These are phyloP conservation scores for Penicillium digitatum DNA, from an alignment of 2,329 filamentous ascomycete genomes.

Conservation along the genomic window DNA sequence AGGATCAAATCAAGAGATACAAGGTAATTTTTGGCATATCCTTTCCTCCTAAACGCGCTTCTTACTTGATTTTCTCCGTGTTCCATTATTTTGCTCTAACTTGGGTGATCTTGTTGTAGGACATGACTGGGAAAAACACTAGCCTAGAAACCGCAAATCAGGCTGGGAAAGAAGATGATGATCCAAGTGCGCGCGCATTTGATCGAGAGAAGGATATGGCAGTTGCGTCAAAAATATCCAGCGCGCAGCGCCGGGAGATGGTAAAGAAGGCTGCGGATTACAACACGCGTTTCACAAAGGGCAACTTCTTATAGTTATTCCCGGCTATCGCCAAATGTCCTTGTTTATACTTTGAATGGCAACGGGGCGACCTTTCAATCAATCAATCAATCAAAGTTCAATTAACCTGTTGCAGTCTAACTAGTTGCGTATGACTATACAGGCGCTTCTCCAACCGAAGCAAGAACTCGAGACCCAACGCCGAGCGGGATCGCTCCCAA, in stretches of 20 bases:
- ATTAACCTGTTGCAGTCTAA: no score
- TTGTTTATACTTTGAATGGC: no score
- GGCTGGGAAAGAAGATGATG: slow-evolving; percentile 70
- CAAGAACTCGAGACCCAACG: no score
- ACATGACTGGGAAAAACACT: slow-evolving; percentile 51
- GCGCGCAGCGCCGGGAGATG: slow-evolving; percentile 72
- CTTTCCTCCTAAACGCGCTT: no score
- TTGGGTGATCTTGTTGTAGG: slow-evolving; percentile 6
- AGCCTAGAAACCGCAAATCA: slow-evolving; percentile 44
- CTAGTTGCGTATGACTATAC: no score
- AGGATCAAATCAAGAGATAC: slow-evolving; percentile 53
- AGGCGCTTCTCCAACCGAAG: no score
- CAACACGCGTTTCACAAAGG: slow-evolving; percentile 73
- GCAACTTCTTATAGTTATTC: slow-evolving; percentile 50
- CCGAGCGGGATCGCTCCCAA: no score
- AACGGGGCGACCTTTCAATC: no score
- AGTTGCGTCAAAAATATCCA: slow-evolving; percentile 65
- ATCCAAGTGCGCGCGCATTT: slow-evolving; percentile 84
- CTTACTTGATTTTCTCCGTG: not conserved
- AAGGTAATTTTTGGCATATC: slow-evolving; percentile 43
- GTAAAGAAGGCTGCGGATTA: slow-evolving; percentile 77
- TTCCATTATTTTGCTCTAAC: not conserved
- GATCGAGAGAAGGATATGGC: slow-evolving; percentile 94
- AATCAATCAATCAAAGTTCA: no score
- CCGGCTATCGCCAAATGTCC: not conserved